Percentiles rank a stretch among this genome's conserved stretches.
Conservation (phyloP, 495 filamentous ascomycete species). For the Trichodelitschia bisporula region DNA sequence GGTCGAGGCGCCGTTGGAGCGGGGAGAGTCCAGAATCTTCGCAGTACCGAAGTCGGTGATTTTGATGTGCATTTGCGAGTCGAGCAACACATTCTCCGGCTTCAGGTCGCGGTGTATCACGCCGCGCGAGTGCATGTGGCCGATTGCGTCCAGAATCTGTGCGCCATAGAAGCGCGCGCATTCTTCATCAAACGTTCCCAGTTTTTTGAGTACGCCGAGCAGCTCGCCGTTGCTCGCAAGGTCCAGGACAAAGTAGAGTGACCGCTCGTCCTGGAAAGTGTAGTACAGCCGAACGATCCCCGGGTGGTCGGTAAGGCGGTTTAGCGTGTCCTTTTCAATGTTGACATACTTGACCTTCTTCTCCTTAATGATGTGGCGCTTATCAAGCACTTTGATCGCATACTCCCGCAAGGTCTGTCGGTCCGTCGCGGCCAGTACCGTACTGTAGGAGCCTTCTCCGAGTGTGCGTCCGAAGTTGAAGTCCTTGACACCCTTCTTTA, state of each 20-base stretch:
- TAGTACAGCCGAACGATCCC: slow-evolving; percentile 95
- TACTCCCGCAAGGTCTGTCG: slow-evolving; percentile 90
- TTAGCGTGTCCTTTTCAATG: slow-evolving; percentile 96
- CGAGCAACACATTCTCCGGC: slow-evolving; percentile 88
- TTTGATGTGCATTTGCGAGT: slow-evolving; percentile 91
- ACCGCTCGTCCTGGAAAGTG: slow-evolving; percentile 93
- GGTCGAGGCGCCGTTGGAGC: slow-evolving; percentile 11
- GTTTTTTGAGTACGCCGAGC: slow-evolving; percentile 76
- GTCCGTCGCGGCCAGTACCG: slow-evolving; percentile 83
- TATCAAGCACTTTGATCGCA: slow-evolving; percentile 95
- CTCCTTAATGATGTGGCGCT: slow-evolving; percentile 98
- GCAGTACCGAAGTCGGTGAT: slow-evolving; percentile 98
- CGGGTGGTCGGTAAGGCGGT: slow-evolving; percentile 85
- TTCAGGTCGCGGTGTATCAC: slow-evolving; percentile 96
- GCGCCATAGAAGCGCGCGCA: slow-evolving; percentile 88
- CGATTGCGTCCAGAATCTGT: slow-evolving; percentile 88
- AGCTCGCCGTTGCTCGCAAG: slow-evolving; percentile 83
- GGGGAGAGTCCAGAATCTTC: slow-evolving; percentile 53
- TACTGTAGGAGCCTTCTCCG: slow-evolving; percentile 96
- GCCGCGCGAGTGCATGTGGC: slow-evolving; percentile 91
- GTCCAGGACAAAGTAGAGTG: slow-evolving; percentile 91
- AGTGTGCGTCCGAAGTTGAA: slow-evolving; percentile 83
- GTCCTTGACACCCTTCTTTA: slow-evolving; percentile 95
- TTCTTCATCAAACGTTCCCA: slow-evolving; percentile 85
- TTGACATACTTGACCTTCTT: slow-evolving; percentile 99